Percentiles rank a stretch among this genome's conserved stretches.
These are phyloP conservation scores for Saccharomycopsis sp. DNA, from an alignment of 805 yeast genomes.

Conservation along the genomic window DNA sequence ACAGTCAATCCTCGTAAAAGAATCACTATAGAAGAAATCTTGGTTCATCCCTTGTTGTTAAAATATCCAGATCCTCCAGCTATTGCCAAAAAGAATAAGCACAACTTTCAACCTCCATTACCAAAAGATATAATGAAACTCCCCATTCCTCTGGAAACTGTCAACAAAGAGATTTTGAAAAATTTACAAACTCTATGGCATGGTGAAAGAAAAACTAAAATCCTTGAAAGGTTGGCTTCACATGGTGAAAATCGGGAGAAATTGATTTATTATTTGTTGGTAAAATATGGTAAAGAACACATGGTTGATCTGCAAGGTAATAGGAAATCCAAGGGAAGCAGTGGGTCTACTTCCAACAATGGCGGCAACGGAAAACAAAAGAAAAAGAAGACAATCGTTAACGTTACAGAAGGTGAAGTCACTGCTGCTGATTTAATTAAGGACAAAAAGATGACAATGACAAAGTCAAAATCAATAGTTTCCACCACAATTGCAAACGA, in stretches of 20 bases:
- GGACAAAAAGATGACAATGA: conserved; percentile 24
- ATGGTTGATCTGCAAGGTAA: conserved; percentile 21
- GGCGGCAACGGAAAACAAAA: conserved; percentile 23
- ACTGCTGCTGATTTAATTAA: conserved; percentile 18
- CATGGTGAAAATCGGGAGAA: conserved; percentile 64
- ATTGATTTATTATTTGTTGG: conserved; percentile 65
- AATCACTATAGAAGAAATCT: conserved; percentile 67
- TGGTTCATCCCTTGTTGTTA: conserved; percentile 70
- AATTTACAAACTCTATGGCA: conserved; percentile 76
- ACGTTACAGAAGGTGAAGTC: conserved; percentile 11
- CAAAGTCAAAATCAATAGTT: conserved; percentile 33
- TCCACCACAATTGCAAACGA: conserved; percentile 33
- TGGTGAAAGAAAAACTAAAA: conserved; percentile 50
- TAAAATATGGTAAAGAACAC: conserved; percentile 69
- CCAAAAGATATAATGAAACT: conserved; percentile 26
- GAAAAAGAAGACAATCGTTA: conserved; percentile 22
- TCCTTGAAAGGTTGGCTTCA: conserved; percentile 44
- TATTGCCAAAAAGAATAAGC: conserved; percentile 26
- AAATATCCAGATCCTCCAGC: conserved; percentile 44
- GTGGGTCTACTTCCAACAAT: background rate
- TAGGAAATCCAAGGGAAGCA: conserved; percentile 1
- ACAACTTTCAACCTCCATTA: conserved; percentile 32
- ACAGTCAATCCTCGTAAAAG: conserved; percentile 74
- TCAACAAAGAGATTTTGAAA: conserved; percentile 67
- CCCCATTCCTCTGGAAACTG: conserved; percentile 32